These are phyloP conservation scores for Aspergillus cristatus DNA, from an alignment of 495 filamentous ascomycete species.

Conservation along the genomic window DNA sequence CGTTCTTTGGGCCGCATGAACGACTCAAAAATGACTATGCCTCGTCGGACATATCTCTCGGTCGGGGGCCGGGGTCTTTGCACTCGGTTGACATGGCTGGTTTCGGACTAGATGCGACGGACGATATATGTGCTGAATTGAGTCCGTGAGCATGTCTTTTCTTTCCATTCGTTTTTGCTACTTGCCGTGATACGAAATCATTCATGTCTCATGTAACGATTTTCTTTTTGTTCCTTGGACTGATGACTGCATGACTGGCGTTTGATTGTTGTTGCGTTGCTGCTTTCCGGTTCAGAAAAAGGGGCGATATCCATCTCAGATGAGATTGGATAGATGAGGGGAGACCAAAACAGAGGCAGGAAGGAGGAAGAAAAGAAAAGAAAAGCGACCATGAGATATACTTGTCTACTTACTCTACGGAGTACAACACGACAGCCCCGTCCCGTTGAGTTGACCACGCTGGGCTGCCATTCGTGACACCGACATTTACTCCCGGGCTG, in stretches of 20 bases:
- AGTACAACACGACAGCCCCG: no score
- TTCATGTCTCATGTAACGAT: constrained; percentile 36
- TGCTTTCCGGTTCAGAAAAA: no score
- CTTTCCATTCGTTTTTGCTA: constrained; percentile 12
- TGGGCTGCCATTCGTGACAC: no score
- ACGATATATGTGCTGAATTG: constrained; percentile 29
- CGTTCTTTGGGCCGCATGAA: constrained; percentile 40
- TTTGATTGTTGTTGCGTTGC: constrained; percentile 22
- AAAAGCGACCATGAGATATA: background rate
- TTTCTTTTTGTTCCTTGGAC: constrained; percentile 33
- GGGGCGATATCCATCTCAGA: no score
- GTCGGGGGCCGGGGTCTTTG: constrained; percentile 36
- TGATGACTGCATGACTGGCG: constrained; percentile 43
- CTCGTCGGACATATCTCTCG: constrained; percentile 39
- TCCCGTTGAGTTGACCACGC: no score
- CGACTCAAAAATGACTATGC: constrained; percentile 43
- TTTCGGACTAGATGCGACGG: constrained; percentile 33
- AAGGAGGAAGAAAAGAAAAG: background rate
- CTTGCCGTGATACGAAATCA: constrained; percentile 28
- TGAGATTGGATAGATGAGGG: no score
- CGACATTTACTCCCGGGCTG: no score
- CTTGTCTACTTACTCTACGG: no score
- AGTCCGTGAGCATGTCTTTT: constrained; percentile 27
- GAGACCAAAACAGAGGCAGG: no score
- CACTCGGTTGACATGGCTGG: constrained; percentile 43